Evolutionary conservation across 2,329 filamentous ascomycete species (phyloP).

Genomic region (Sclerotinia trifoliorum): DNA sequence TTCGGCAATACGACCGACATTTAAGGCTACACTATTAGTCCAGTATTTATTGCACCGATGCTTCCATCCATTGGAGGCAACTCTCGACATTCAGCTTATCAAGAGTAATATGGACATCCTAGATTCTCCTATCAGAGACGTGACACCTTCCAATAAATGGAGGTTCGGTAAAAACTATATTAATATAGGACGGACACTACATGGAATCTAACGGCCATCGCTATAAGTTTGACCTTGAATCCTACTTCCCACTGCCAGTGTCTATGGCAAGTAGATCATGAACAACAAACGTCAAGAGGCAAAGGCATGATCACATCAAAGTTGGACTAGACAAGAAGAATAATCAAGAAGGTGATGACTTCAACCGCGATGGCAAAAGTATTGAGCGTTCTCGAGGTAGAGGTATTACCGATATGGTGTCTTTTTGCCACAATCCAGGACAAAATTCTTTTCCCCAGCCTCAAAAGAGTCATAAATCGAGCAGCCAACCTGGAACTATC

Average conservation of each 20-base stretch:
- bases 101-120: neutral
- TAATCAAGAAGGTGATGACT: neutral
- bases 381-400: too few species aligned
- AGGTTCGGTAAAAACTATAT: neutral
- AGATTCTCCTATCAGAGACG: neutral
- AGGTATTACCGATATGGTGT: neutral
- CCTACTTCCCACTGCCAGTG: neutral
- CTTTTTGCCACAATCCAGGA: too few species aligned
- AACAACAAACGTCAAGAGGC: neutral
- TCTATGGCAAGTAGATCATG: neutral
- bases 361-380: neutral
- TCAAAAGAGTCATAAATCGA: neutral
- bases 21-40: neutral
- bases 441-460: neutral
- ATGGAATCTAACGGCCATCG: neutral
- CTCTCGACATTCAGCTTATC: neutral
- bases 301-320: too few species aligned
- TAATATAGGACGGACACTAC: neutral
- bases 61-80: too few species aligned
- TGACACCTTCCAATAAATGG: neutral
- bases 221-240: neutral
- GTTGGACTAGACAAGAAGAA: neutral
- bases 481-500: neutral
- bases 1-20: neutral
- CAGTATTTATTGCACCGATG: neutral